phyloP scores from a whole-genome alignment of 768 basidiomycete genomes.

The Auriculariales sp. region DNA sequence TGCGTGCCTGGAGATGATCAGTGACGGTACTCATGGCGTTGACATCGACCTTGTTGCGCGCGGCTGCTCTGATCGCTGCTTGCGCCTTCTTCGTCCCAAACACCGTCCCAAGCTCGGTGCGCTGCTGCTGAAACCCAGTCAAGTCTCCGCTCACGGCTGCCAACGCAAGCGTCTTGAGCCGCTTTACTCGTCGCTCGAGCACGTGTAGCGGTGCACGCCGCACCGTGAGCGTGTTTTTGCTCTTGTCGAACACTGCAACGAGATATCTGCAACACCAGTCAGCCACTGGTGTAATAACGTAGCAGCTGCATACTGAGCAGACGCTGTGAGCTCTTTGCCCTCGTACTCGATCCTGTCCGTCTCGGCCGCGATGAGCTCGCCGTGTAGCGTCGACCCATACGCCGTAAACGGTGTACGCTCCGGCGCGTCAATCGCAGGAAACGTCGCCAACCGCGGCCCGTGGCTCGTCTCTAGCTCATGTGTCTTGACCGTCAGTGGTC shows the following conservation, averaged over 20 bases:
- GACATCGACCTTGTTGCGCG: constrained; percentile 83
- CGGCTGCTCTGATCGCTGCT: constrained; percentile 65
- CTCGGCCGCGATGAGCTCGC: constrained; percentile 59
- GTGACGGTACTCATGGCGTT: constrained; percentile 76
- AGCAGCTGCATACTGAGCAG: constrained; percentile 18
- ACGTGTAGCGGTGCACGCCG: constrained; percentile 56
- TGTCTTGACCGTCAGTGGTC: background rate
- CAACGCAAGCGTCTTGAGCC: constrained; percentile 52
- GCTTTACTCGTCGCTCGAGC: constrained; percentile 67
- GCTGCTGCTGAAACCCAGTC: constrained; percentile 19
- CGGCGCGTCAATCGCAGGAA: constrained; percentile 50
- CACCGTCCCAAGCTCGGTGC: constrained; percentile 72
- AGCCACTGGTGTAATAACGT: background rate
- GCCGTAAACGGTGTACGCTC: constrained; percentile 44
- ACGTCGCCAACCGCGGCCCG: constrained; percentile 24
- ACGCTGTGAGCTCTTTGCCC: constrained; percentile 40
- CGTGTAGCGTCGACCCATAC: constrained; percentile 28
- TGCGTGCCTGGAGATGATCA: constrained; percentile 68
- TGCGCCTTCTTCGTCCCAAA: constrained; percentile 96
- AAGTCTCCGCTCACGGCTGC: constrained; percentile 38
- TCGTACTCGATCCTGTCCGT: constrained; percentile 74
- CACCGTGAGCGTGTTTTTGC: constrained; percentile 53
- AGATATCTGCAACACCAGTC: constrained; percentile 43
- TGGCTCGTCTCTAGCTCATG: background rate
- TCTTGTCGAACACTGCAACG: constrained; percentile 67